Conservation (phyloP, 148 eudicot species). For the Chenopodium quinoa region DNA sequence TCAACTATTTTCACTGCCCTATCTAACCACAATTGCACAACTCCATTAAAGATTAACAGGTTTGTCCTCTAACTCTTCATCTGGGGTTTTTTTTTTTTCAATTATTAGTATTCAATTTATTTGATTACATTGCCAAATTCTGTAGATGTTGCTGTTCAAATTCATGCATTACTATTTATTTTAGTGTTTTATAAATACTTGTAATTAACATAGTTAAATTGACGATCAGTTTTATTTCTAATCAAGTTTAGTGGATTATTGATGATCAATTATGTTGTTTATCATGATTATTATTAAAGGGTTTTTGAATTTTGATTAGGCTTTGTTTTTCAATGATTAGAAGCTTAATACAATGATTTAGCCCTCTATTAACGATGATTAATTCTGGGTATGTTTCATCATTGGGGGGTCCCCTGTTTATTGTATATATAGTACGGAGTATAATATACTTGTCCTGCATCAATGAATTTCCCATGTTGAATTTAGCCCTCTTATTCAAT, state of each 20-base stretch:
- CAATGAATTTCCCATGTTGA: too few species aligned
- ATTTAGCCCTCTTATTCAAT: too few species aligned
- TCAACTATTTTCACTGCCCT: conserved; percentile 2
- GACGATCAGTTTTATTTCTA: neutral
- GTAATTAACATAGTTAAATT: neutral
- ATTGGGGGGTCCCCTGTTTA: neutral
- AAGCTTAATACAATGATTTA: neutral
- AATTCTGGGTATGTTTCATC: neutral
- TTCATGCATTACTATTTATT: neutral
- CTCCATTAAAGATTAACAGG: neutral
- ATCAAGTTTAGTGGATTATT: neutral
- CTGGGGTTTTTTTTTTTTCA: neutral
- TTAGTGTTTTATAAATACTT: neutral
- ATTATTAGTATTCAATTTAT: too few species aligned
- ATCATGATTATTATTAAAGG: neutral
- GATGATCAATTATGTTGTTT: neutral
- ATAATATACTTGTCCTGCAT: neutral
- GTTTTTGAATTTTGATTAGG: neutral
- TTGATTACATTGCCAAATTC: neutral
- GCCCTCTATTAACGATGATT: neutral
- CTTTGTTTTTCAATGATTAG: neutral
- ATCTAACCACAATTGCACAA: neutral
- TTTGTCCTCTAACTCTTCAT: neutral
- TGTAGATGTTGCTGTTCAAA: neutral
- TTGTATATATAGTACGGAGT: too few species aligned